Percentiles rank a stretch among this genome's conserved stretches.
phyloP scores from a whole-genome alignment of 345 rosid genomes.

The Trapa incisa region DNA sequence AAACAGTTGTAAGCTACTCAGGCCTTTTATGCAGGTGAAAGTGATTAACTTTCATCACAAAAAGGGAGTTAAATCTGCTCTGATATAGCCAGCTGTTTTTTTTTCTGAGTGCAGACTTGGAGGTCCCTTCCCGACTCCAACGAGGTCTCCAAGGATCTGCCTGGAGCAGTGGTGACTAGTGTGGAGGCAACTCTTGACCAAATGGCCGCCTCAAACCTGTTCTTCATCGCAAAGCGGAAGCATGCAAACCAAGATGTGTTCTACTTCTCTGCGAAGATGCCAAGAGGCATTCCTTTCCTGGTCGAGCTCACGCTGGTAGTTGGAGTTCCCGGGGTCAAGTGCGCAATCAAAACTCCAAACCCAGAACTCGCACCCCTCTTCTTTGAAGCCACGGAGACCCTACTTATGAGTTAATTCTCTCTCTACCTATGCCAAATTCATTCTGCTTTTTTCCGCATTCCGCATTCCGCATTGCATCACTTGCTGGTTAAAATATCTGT shows the following conservation, averaged over 20 bases:
- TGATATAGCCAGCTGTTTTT: background rate
- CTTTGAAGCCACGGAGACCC: slow-evolving; percentile 80
- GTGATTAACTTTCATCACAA: no score
- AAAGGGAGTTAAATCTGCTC: background rate
- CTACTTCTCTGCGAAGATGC: slow-evolving; percentile 78
- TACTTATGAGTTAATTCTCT: slow-evolving; percentile 38
- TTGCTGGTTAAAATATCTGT: slow-evolving; percentile 21
- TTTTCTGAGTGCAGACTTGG: slow-evolving; percentile 64
- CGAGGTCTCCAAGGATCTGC: slow-evolving; percentile 75
- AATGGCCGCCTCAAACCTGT: slow-evolving; percentile 67
- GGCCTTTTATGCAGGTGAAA: no score
- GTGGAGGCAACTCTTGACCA: slow-evolving; percentile 56
- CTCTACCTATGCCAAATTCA: background rate
- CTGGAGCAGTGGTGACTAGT: slow-evolving; percentile 42
- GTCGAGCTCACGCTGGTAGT: slow-evolving; percentile 72
- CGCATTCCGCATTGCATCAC: background rate
- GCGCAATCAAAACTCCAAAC: slow-evolving; percentile 85
- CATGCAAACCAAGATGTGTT: slow-evolving; percentile 90
- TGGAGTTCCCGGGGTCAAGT: slow-evolving; percentile 71
- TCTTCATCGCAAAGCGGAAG: slow-evolving; percentile 91
- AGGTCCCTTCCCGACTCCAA: slow-evolving; percentile 89
- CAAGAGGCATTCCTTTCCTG: slow-evolving; percentile 69
- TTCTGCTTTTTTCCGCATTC: background rate
- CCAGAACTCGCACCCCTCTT: slow-evolving; percentile 79
- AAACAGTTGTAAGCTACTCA: no score